Evolutionary conservation across 2,329 filamentous ascomycete genomes (phyloP).

Genomic region (Aspergillus ustus): DNA sequence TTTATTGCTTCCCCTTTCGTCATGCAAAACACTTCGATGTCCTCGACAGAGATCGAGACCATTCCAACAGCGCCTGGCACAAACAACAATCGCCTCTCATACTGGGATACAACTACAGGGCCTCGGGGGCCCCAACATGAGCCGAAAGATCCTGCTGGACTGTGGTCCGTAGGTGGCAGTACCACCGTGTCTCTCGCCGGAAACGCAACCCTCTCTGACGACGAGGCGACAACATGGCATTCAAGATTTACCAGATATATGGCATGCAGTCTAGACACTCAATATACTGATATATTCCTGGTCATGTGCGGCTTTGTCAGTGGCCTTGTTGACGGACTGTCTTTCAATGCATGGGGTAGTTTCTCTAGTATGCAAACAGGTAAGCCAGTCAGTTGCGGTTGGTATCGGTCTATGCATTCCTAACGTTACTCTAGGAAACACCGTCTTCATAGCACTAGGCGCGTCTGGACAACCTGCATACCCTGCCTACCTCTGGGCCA

Average conservation of each 20-base stretch:
- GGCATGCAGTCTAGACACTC: conserved; percentile 28
- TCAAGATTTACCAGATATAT: conserved; percentile 29
- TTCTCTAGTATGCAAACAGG: conserved; percentile 51
- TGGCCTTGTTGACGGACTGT: conserved; percentile 46
- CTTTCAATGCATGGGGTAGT: conserved; percentile 49
- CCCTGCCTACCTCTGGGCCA: conserved; percentile 48
- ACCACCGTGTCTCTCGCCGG: conserved; percentile 30
- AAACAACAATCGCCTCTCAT: conserved; percentile 18
- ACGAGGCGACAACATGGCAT: conserved; percentile 16
- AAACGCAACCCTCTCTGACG: conserved; percentile 15
- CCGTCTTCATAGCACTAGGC: conserved; percentile 50
- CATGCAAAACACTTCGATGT: conserved; percentile 19
- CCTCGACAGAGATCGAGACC: conserved; percentile 16
- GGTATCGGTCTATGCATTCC: background rate
- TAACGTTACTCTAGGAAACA: conserved; percentile 41
- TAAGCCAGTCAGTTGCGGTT: conserved; percentile 20
- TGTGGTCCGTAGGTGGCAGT: conserved; percentile 30
- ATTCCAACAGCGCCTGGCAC: background rate
- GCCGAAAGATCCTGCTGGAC: conserved; percentile 23
- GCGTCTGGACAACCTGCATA: conserved; percentile 46
- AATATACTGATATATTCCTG: conserved; percentile 34
- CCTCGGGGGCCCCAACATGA: conserved; percentile 10
- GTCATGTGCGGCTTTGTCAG: conserved; percentile 45
- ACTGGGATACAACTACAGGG: conserved; percentile 18
- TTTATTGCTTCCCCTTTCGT: conserved; percentile 1